Evolutionary conservation across 179 eudicot species (phyloP).

Genomic region (Silene coronaria): DNA sequence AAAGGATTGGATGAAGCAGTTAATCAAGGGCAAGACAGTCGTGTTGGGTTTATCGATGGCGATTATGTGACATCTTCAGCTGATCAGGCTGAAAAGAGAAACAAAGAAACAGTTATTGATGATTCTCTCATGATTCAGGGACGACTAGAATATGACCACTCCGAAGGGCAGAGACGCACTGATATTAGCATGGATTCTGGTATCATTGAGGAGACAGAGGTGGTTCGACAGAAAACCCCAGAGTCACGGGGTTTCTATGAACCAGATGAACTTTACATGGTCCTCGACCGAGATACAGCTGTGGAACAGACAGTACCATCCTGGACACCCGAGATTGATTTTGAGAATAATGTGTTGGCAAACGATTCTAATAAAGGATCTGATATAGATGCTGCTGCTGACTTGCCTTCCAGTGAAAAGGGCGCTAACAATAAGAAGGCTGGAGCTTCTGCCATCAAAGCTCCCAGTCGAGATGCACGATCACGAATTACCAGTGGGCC

Average conservation of each 20-base stretch:
- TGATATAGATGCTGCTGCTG: constrained; percentile 28
- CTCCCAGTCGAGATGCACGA: constrained; percentile 37
- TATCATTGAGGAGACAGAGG: constrained; percentile 30
- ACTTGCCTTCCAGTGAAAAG: constrained; percentile 32
- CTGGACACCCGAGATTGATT: constrained; percentile 67
- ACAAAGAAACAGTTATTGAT: constrained; percentile 40
- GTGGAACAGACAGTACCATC: constrained; percentile 39
- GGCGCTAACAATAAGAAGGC: constrained; percentile 23
- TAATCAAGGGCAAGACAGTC: constrained; percentile 25
- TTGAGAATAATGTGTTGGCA: constrained; percentile 28
- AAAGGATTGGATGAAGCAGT: constrained; percentile 33
- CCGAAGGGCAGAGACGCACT: constrained; percentile 31
- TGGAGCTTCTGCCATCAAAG: constrained; percentile 35
- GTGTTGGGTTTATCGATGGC: constrained; percentile 35
- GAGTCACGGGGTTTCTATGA: constrained; percentile 38
- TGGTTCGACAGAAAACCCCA: constrained; percentile 28
- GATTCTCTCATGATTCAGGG: constrained; percentile 71
- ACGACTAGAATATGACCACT: constrained; percentile 22
- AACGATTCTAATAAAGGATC: constrained; percentile 27
- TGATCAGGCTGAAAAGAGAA: constrained; percentile 30
- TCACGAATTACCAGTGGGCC: constrained; percentile 43
- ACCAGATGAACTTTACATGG: constrained; percentile 67
- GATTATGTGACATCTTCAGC: constrained; percentile 30
- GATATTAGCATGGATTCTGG: constrained; percentile 51
- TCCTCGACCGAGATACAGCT: constrained; percentile 49